Evolutionary conservation across 2,329 filamentous ascomycete genomes (phyloP), one percentile per base, ranked within the genome.

Genomic region (Didymella segeticola): DNA sequence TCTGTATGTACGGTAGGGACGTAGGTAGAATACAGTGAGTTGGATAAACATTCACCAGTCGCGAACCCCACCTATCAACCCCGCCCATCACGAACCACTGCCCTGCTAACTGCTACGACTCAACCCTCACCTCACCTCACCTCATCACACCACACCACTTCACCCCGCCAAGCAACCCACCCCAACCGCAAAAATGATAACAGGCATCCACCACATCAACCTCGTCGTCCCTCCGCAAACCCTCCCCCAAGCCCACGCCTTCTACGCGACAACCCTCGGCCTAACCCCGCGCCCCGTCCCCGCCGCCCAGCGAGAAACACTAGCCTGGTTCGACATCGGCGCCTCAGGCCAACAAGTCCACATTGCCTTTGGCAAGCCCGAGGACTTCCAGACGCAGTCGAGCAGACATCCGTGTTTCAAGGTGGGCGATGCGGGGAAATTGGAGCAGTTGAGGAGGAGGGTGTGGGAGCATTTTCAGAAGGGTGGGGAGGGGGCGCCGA

Each of bases 261-360:
- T 63, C 49, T 63, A 63, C 49, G 34, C 33, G 43, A 27, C 19
- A n/a, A 87, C 84, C 0, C 77, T 88, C 0, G 84, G 83, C 11
- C 76, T 88, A 5, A 79, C 72, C 4, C 70, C 80, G 2, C 75
- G 80, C 4, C 67, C 80, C 1, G 85, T 87, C 0, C 85, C 85
- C 0, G 70, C 72, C 2, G 65, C 80, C 1, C 83, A 86, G 61
- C 76, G 74, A 45, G 79, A 76, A 12, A 78, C 72, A 1, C 72
- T 87, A 1, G 78, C 81, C 8, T 88, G 85, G 84, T 83, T 87
- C 74, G 82, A 87, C 63, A 82, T 87, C 49, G 82, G 77, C 12
- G 73, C 74, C 2, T 76, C 77, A 2, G 78, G 79, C 1, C 83
- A 86, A 64, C 83, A 86, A 71, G 75, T 87, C 12, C 83, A 86